These are phyloP conservation scores for Boletus barrowsii DNA, from an alignment of 768 basidiomycete genomes.

Conservation along the genomic window DNA sequence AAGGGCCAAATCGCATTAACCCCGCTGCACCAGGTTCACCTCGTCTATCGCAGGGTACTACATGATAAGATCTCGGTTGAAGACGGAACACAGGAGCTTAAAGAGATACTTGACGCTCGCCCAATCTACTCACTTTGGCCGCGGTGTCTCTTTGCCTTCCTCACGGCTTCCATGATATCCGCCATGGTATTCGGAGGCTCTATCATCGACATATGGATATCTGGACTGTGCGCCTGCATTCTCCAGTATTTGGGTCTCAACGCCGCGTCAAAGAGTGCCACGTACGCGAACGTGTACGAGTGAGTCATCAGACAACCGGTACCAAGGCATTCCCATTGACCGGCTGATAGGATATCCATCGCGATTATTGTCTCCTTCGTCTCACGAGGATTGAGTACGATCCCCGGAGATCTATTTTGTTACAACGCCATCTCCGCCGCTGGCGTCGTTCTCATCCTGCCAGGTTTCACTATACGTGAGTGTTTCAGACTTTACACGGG, in stretches of 20 bases:
- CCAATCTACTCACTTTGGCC: slow-evolving; percentile 66
- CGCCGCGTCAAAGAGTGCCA: slow-evolving; percentile 79
- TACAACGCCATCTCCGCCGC: slow-evolving; percentile 89
- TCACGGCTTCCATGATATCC: slow-evolving; percentile 78
- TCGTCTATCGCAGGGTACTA: slow-evolving; percentile 81
- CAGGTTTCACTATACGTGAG: slow-evolving; percentile 81
- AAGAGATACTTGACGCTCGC: slow-evolving; percentile 55
- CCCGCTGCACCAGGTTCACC: slow-evolving; percentile 76
- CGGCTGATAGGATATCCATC: slow-evolving; percentile 63
- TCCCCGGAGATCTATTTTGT: slow-evolving; percentile 75
- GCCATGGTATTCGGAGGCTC: slow-evolving; percentile 80
- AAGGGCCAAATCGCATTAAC: slow-evolving; percentile 79
- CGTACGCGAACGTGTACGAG: slow-evolving; percentile 97
- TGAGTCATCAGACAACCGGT: slow-evolving; percentile 39
- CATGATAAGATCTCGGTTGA: slow-evolving; percentile 77
- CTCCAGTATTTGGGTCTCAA: slow-evolving; percentile 80
- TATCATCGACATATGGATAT: slow-evolving; percentile 79
- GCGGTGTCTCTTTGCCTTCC: slow-evolving; percentile 73
- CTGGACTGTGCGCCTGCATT: slow-evolving; percentile 62
- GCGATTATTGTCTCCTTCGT: slow-evolving; percentile 83
- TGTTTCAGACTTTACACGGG: slow-evolving; percentile 11
- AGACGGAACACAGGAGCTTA: slow-evolving; percentile 69
- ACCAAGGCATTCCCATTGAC: background rate
- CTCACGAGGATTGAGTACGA: slow-evolving; percentile 73
- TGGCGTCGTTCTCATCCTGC: slow-evolving; percentile 86